phyloP scores from a whole-genome alignment of 1,139 yeast genomes.

The Chernovozyma aurita region DNA sequence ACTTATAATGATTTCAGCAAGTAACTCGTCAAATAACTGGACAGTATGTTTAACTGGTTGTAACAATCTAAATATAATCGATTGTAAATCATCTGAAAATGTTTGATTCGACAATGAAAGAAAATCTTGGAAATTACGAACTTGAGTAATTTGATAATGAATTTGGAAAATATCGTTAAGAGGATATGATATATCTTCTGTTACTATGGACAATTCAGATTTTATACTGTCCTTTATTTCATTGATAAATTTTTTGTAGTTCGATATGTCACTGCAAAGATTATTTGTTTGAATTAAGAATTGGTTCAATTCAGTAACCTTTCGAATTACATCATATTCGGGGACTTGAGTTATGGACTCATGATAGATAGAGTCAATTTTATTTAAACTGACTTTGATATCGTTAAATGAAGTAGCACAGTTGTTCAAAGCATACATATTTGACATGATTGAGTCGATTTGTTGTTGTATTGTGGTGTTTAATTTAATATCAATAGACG shows the following conservation, averaged over 20 bases:
- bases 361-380: constrained; percentile 53
- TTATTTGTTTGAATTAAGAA: constrained; percentile 66
- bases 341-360: constrained; percentile 50
- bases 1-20: constrained; percentile 58
- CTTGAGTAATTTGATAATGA: constrained; percentile 65
- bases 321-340: constrained; percentile 55
- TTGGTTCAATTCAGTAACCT: constrained; percentile 64
- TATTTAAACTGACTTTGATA: constrained; percentile 52
- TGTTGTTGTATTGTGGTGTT: constrained; percentile 61
- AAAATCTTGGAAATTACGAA: constrained; percentile 78
- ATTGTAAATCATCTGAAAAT: constrained; percentile 65
- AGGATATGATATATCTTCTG: constrained; percentile 49
- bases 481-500: constrained; percentile 67
- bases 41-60: constrained; percentile 47
- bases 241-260: constrained; percentile 49
- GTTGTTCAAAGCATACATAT: constrained; percentile 31
- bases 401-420: constrained; percentile 39
- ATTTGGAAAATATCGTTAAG: constrained; percentile 59
- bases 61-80: constrained; percentile 61
- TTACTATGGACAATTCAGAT: constrained; percentile 44
- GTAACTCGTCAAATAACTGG: constrained; percentile 57
- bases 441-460: constrained; percentile 46
- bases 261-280: constrained; percentile 60
- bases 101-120: constrained; percentile 49
- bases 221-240: constrained; percentile 52